Conservation (phyloP, 75 land plant genomes). For the Picea glauca region DNA sequence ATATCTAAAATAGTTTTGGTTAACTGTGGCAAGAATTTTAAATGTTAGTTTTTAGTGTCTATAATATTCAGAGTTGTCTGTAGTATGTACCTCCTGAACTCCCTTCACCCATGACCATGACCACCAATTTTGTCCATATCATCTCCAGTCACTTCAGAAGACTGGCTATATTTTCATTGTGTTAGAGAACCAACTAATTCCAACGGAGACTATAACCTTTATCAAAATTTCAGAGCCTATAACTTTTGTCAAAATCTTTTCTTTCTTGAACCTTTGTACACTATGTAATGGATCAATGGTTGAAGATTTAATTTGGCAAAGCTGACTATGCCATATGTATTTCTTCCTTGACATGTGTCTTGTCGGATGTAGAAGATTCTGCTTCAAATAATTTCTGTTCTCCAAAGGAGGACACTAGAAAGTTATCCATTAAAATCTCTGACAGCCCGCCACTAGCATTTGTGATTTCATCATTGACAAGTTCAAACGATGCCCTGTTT, state of each 20-base stretch:
- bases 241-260: neutral
- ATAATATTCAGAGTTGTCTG: neutral
- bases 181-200: neutral
- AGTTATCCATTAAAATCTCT: neutral
- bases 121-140: neutral
- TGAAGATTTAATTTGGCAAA: neutral
- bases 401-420: neutral
- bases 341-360: neutral
- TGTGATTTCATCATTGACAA: conserved; percentile 3
- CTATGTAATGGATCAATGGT: neutral
- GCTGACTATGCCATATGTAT: neutral
- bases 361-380: neutral
- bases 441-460: neutral
- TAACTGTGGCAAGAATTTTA: neutral
- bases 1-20: neutral
- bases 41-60: neutral
- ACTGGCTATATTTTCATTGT: neutral
- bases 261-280: neutral
- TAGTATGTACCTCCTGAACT: neutral
- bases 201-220: neutral
- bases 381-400: neutral
- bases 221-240: neutral
- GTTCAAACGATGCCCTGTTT: conserved; percentile 2
- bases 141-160: neutral
- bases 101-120: neutral